Base-by-base conservation (phyloP, 2,329 filamentous ascomycete species). In the Aspergillus sojae region DNA sequence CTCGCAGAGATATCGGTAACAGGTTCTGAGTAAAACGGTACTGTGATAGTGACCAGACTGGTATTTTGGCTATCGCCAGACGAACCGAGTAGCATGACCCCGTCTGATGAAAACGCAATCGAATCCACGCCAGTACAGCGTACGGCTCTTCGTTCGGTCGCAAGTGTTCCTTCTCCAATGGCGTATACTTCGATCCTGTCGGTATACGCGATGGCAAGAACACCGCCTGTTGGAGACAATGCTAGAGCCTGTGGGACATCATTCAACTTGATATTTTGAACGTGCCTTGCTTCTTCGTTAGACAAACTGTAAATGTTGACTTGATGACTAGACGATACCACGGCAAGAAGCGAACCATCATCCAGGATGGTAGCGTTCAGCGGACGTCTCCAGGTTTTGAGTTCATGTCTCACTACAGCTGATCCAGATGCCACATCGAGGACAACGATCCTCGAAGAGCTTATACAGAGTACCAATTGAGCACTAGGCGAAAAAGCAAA, bases 171-270 rank as follows among this genome's bases (percentile, higher is more conserved):
- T 2, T 89, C 82, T 55, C 86, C 87, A 45, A 96, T 81, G 5
- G 92, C 91, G 32, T 91, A 89, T 0, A 97, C 91, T 76, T 97
- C 93, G 66, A 97, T 94, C n/a, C 91, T 92, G 61, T 91, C 91
- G 72, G 93, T 89, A 76, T 94, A 96, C 9, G 93, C 93, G 19
- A 92, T 90, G 28, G 93, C 93, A 53, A 97, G 80, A 16, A 97
- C 91, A 50, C 89, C 88, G 28, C 92, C 92, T 67, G 90, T 91
- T 1, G 93, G 92, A 0, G 93, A 94, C 34, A 97, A 80, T 19
- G 91, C 89, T 67, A 97, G 90, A 16, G 92, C 88, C 60, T 89
- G 87, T 10, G 93, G 92, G 61, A 88, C 86, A 75, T 95, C 89
- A 71, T 94, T 91, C 65, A 97, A 83, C 53, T 91, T 86, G 62